Evolutionary conservation across 2,329 filamentous ascomycete genomes (phyloP).

Genomic region (Exophiala alcalophila): DNA sequence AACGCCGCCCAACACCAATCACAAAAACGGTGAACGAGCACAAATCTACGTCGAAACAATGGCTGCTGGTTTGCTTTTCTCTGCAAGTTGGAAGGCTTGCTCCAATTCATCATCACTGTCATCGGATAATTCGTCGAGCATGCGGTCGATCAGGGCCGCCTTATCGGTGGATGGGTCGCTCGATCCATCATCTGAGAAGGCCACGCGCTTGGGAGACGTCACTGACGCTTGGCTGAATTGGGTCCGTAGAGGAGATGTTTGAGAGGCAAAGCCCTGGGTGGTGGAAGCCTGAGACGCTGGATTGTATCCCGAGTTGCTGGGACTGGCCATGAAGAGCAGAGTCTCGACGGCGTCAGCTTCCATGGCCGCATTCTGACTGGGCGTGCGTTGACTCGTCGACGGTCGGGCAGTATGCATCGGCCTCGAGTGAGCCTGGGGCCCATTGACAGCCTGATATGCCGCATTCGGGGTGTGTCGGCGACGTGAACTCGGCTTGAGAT

Average conservation of each 20-base stretch:
- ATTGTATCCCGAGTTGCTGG: constrained; percentile 45
- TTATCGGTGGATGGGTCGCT: constrained; percentile 20
- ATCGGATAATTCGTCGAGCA: constrained; percentile 33
- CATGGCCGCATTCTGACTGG: constrained; percentile 46
- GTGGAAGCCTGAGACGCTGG: constrained; percentile 36
- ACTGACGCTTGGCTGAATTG: constrained; percentile 26
- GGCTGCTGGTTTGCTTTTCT: constrained; percentile 18
- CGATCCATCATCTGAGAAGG: constrained; percentile 24
- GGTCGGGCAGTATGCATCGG: constrained; percentile 17
- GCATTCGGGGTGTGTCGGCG: constrained; percentile 41
- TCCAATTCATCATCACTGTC: constrained; percentile 32
- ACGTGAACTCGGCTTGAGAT: constrained; percentile 41
- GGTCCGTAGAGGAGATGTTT: constrained; percentile 26
- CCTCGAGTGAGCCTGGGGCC: constrained; percentile 8
- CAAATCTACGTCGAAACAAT: constrained; percentile 14
- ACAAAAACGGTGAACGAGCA: neutral
- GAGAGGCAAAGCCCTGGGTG: constrained; percentile 23
- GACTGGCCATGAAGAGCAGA: constrained; percentile 50
- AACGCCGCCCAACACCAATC: constrained; percentile 4
- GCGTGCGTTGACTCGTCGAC: constrained; percentile 35
- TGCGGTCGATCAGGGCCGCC: constrained; percentile 32
- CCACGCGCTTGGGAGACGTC: constrained; percentile 28
- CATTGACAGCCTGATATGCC: constrained; percentile 19
- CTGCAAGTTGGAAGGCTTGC: constrained; percentile 24
- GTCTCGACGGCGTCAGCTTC: constrained; percentile 53